Evolutionary conservation across 495 filamentous ascomycete species (phyloP), one percentile per base, ranked within the genome.

Genomic region (Neurospora tetrasperma): DNA sequence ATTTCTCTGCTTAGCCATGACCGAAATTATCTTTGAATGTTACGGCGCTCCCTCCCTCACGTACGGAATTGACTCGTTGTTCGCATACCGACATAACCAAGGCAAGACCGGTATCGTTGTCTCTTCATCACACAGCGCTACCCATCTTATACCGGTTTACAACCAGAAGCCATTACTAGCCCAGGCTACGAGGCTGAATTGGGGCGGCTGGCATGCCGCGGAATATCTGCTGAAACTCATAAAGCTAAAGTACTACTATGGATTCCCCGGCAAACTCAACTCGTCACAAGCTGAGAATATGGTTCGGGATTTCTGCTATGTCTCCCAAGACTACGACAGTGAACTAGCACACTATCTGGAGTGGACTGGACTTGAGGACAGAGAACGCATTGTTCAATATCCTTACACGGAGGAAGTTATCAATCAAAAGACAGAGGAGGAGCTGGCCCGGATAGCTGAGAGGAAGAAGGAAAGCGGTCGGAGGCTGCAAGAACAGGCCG

Each of bases 21-120:
- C 91, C 72, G 96, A 99, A 80, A 93, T 98, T 71, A 84, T 99
- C 31, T 99, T 97, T 81, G 96, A 99, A 78, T 94, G 91, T 83
- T 99, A 98, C 83, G 87, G 86, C 54, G 94, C 92, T 6, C 94
- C 96, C 0, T 92, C 91, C 1, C 88, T 98, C 5, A 91, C 93
- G 42, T 97, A 94, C 78, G 96, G 96, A 42, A 96, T 99, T 82
- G 96, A 99, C 80, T 94, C 93, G 3, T 88, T 99, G 5, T 98
- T 98, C 82, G 95, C 94, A 9, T 99, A 96, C 84, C 88, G 89
- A 44, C 92, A 97, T 82, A 98, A 99, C 78, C 86, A 90, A 68
- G 96, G 96, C 72, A 89, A 84, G n/a, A 93, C 90, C 31, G 96
- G 96, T 11, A 85, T 98, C 2, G 92, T 99, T 31, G 87, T 99